Evolutionary conservation across 306 rosid species (phyloP), one percentile per base, ranked within the genome.

Genomic region (Rosa rugosa): DNA sequence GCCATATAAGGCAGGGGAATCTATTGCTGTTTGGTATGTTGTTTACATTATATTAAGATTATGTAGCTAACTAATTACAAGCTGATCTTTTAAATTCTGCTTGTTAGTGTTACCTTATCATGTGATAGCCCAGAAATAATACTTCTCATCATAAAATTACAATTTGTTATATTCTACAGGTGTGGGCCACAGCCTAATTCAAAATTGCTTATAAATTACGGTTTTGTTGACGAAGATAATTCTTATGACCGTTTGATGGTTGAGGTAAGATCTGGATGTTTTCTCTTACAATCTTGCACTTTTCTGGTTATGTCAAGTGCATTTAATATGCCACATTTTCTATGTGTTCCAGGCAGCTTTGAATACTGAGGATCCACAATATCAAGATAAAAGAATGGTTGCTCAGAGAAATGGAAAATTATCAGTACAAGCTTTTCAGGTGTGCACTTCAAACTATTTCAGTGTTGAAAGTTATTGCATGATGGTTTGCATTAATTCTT

Each of bases 141-240:
- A 71, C 71, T 69, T 17, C 36, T 31, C 36, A 16, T 34, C 20
- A 54, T 57, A 71, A 82, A 69, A 63, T 70, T 42, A 69, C 4
- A 49, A 83, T 79, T 80, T 82, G 77, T 72, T 1, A 63, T 34
- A 42, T 75, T 10, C 63, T 83, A 74, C 90, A 95, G 99, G 99
- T 95, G 99, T 87, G 99, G 99, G 49, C 99, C 99, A 46, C 99
- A 95, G 79, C 97, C 99, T 85, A 95, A 95, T 84, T 77, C 98
- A 49, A 95, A 85, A 84, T 81, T 95, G 80, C 98, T 93, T 82
- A 80, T 92, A 78, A 95, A 95, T 84, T 95, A 95, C 50, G 99
- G 99, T 53, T 93, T 95, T 82, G 93, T 95, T 62, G 99, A 95
- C 71, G 98, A 91, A 77, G 90, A 91, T 77, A 95, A 91, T 85